phyloP scores from a whole-genome alignment of 2,329 filamentous ascomycete species.

The Phaeosphaeriaceae sp. region DNA sequence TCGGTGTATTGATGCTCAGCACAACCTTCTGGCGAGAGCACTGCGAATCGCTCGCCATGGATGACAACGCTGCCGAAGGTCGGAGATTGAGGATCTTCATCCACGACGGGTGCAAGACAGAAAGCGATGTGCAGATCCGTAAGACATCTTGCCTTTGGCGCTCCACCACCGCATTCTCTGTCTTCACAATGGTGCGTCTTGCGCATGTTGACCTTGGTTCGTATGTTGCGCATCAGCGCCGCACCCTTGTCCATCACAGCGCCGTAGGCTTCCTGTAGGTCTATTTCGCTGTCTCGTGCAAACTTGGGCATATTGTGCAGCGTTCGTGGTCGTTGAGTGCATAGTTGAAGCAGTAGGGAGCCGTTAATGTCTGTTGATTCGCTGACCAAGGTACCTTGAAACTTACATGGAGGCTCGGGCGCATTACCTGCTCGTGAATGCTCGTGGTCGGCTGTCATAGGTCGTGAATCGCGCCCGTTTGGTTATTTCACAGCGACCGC shows the following conservation, averaged over 20 bases:
- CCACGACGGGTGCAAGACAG: slow-evolving; percentile 7
- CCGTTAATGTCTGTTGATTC: too few relatives aligned
- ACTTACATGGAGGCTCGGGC: too few relatives aligned
- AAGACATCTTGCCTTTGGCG: slow-evolving; percentile 6
- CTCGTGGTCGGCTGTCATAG: too few relatives aligned
- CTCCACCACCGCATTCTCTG: slow-evolving; percentile 5
- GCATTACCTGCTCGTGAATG: too few relatives aligned
- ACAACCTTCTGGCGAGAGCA: slow-evolving; percentile 11
- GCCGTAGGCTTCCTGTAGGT: slow-evolving; percentile 10
- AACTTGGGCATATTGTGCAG: slow-evolving; percentile 7
- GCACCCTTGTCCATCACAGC: slow-evolving; percentile 2
- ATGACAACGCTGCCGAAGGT: slow-evolving; percentile 6
- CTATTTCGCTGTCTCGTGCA: slow-evolving; percentile 7
- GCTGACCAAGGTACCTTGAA: too few relatives aligned
- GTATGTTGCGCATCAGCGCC: slow-evolving; percentile 7
- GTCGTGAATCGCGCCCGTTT: not conserved
- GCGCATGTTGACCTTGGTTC: slow-evolving; percentile 7
- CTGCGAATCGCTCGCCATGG: slow-evolving; percentile 13
- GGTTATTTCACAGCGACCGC: not conserved
- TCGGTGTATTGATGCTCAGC: slow-evolving; percentile 10
- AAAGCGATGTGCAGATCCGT: slow-evolving; percentile 8
- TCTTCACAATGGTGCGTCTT: slow-evolving; percentile 16
- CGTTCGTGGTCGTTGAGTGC: too few relatives aligned
- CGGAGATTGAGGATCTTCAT: not conserved
- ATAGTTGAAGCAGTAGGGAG: too few relatives aligned